Evolutionary conservation across 805 yeast species (phyloP).

Genomic region (Ascoidea asiatica): DNA sequence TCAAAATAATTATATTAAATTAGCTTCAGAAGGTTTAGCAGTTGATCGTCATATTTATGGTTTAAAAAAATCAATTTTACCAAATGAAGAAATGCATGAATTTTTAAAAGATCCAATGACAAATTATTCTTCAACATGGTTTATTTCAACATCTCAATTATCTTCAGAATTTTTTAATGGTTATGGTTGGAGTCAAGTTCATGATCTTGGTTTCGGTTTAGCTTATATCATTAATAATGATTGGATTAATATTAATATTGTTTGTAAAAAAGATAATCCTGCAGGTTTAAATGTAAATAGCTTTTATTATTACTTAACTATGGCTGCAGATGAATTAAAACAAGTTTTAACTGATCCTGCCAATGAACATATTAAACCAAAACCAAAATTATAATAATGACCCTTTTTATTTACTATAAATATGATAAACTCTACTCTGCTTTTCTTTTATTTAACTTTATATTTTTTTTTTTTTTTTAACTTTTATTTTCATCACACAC

Average conservation of each 20-base stretch:
- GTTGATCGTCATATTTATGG: constrained; percentile 93
- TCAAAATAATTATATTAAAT: constrained; percentile 60
- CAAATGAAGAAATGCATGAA: constrained; percentile 46
- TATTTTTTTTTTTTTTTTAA: no score
- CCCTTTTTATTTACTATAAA: neutral
- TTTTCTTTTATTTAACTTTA: no score
- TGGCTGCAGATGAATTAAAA: constrained; percentile 73
- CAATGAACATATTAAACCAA: constrained; percentile 3
- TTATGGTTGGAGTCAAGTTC: constrained; percentile 94
- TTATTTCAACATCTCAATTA: constrained; percentile 76
- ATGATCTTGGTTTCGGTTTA: constrained; percentile 85
- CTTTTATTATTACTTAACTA: constrained; percentile 54
- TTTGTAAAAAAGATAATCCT: constrained; percentile 51
- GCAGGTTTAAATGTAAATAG: constrained; percentile 40
- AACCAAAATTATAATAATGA: neutral
- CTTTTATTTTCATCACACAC: no score
- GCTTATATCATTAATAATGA: constrained; percentile 87
- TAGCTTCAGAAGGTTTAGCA: constrained; percentile 78
- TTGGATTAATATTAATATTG: constrained; percentile 75
- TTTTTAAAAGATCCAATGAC: constrained; percentile 68
- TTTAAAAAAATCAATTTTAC: constrained; percentile 52
- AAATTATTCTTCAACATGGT: constrained; percentile 73
- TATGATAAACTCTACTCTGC: neutral
- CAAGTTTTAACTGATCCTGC: constrained; percentile 31
- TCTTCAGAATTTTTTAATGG: constrained; percentile 78